phyloP scores from a whole-genome alignment of 495 filamentous ascomycete species.

The Penicillium samsonianum region DNA sequence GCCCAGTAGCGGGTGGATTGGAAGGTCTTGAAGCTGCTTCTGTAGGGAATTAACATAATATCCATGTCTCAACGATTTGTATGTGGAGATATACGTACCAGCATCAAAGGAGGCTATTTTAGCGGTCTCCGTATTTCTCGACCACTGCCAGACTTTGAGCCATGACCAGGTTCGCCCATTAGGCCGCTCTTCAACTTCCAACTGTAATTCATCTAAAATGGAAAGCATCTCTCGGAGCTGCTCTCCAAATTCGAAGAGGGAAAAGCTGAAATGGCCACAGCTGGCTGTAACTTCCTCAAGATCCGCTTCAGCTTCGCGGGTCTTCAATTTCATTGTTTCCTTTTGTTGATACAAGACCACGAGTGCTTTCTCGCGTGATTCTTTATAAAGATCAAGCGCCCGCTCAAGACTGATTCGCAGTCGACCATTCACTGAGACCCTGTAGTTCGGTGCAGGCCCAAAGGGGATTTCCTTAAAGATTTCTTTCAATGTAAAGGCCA shows the following conservation, averaged over 20 bases:
- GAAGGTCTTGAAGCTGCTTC: conserved; percentile 2
- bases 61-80: background rate
- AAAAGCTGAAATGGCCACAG: conserved; percentile 93
- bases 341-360: conserved; percentile 75
- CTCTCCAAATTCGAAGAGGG: conserved; percentile 83
- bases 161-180: conserved; percentile 75
- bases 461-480: conserved; percentile 89
- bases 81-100: conserved; percentile 18
- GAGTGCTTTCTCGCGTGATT: conserved; percentile 72
- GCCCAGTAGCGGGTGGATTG: background rate
- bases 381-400: conserved; percentile 75
- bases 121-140: conserved; percentile 16
- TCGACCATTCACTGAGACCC: conserved; percentile 71
- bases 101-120: conserved; percentile 21
- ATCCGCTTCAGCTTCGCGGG: conserved; percentile 79
- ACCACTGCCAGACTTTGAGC: conserved; percentile 73
- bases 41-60: background rate
- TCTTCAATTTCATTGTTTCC: conserved; percentile 62
- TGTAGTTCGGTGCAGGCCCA: conserved; percentile 59
- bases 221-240: conserved; percentile 82
- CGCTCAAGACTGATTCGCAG: conserved; percentile 76
- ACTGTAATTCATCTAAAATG: conserved; percentile 80
- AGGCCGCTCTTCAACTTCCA: conserved; percentile 58
- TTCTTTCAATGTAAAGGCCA: conserved; percentile 85
- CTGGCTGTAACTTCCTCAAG: conserved; percentile 95